Evolutionary conservation across 257 asterid species (phyloP), one percentile per base, ranked within the genome.

Genomic region (Penstemon davidsonii): DNA sequence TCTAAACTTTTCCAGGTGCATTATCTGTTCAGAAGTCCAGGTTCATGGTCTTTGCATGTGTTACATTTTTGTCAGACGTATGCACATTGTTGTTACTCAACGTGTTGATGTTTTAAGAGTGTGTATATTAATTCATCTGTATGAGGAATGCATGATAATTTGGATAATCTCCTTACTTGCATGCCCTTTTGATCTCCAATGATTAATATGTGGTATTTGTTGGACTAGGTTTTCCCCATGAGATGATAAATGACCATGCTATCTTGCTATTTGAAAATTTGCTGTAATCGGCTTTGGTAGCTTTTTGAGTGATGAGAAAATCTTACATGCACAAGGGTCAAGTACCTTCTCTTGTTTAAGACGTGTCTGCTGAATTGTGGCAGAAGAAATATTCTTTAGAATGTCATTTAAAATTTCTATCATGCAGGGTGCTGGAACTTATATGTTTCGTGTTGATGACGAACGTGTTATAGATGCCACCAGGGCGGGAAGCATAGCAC

Each of bases 351-450:
- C 13, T 70, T 51, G 7, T 53, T 61, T 60, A 50, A 53, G 47
- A 53, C 42, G 15, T 39, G 5, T 39, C 40, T 75, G 62, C 73
- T 53, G 61, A 62, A 59, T 38, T 36, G 49, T 63, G 53, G 62
- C 50, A 41, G 66, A 55, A 40, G 47, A 40, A 18, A 73, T 56
- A 62, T 71, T 54, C n/a, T 66, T 37, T 36, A 55, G 55, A 71
- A 51, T 62, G 55, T 61, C 19, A 25, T 68, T 61, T 44, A 55
- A 73, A 46, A 8, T 74, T 67, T 76, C 36, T 62, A 19, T 42
- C 58, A 3, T 64, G 73, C 90, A 94, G 99, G 99, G 99, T 69
- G 99, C 99, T 79, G 99, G 99, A 74, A 94, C 99, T 40, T 94
- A 94, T 79, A 91, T 94, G 99, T 94, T 94, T 60, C 84, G 98